Base-by-base conservation (phyloP, 345 rosid genomes). In the Eucalyptus curtisii region DNA sequence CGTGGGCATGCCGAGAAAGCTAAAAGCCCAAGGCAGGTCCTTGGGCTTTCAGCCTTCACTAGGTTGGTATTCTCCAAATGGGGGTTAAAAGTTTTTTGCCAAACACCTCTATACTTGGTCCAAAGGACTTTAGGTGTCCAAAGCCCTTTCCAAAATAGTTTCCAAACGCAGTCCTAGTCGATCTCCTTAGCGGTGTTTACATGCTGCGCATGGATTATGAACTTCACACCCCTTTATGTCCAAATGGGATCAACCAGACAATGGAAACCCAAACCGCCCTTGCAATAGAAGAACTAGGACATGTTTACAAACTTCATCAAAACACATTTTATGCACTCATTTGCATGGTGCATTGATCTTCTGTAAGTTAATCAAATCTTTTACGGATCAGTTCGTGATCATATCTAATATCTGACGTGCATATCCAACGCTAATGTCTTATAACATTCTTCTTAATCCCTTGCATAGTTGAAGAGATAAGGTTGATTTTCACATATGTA, bases 321-420 rank as follows among this genome's bases (percentile, higher is more conserved):
- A 61, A 61, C 71, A 13, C 4, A 61, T 30, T 30, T 61, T 6
- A 31, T 30, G 16, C 31, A 30, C 15, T 30, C 71, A 14, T 12
- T 59, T 55, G 61, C 8, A 27, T 13, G 5, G 3, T 13, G 71
- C 71, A 61, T n/a, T 30, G 71, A 61, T 61, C 33, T 30, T 61
- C 5, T 13, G 33, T 30, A 61, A 61, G 71, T 61, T 61, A 7
- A n/a, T 61, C 31, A 30, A 30, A 61, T n/a, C 30, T 61, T 61
- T 9, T 2, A n/a, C 0, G 4, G 31, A 61, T 61, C 10, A 61
- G 1, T 61, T 61, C 19, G 3, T 61, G 33, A 61, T 30, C 5
- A 0, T 30, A 61, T 6, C 3, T 30, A n/a, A 13, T 30, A 30
- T 30, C 3, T n/a, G 9, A 7, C n/a, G 9, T 14, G 9, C 80